Percentiles rank a stretch among this genome's conserved stretches.
Evolutionary conservation across 306 rosid genomes (phyloP).

Genomic region (Gastrolobium bilobum): DNA sequence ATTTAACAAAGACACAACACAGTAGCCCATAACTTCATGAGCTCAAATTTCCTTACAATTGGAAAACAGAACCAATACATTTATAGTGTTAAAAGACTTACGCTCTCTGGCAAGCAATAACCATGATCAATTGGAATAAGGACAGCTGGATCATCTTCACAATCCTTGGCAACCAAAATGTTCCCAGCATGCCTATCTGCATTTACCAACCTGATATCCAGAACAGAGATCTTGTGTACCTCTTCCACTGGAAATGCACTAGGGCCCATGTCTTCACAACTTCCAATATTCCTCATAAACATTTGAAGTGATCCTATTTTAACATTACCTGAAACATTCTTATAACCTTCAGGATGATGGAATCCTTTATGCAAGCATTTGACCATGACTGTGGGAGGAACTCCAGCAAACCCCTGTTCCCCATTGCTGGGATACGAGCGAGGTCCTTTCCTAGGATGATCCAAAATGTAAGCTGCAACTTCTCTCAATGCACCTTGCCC

Average conservation of each 20-base stretch:
- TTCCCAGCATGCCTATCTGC: conserved; percentile 80
- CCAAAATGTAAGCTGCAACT: conserved; percentile 77
- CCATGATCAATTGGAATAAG: conserved; percentile 78
- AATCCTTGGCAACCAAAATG: conserved; percentile 61
- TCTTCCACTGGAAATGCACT: conserved; percentile 65
- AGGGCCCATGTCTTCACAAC: conserved; percentile 78
- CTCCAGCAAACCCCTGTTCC: conserved; percentile 67
- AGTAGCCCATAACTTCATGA: conserved; percentile 26
- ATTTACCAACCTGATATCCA: conserved; percentile 75
- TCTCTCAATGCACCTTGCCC: conserved; percentile 75
- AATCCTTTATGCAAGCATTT: conserved; percentile 63
- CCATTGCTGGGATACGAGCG: conserved; percentile 33
- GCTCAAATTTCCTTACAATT: conserved; percentile 11
- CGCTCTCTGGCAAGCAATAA: conserved; percentile 69
- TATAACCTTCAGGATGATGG: conserved; percentile 61
- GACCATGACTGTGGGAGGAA: conserved; percentile 70
- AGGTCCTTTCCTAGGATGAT: conserved; percentile 67
- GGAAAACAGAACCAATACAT: conserved; percentile 19
- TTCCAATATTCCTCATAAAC: conserved; percentile 65
- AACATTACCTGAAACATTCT: conserved; percentile 46
- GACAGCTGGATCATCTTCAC: conserved; percentile 50
- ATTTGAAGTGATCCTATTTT: conserved; percentile 72
- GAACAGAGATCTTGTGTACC: conserved; percentile 75
- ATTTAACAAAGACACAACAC: conserved; percentile 19
- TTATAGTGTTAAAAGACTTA: conserved; percentile 48